Percentiles rank a stretch among this genome's conserved stretches.
Conservation (phyloP, 345 rosid species). For the Pistacia atlantica region DNA sequence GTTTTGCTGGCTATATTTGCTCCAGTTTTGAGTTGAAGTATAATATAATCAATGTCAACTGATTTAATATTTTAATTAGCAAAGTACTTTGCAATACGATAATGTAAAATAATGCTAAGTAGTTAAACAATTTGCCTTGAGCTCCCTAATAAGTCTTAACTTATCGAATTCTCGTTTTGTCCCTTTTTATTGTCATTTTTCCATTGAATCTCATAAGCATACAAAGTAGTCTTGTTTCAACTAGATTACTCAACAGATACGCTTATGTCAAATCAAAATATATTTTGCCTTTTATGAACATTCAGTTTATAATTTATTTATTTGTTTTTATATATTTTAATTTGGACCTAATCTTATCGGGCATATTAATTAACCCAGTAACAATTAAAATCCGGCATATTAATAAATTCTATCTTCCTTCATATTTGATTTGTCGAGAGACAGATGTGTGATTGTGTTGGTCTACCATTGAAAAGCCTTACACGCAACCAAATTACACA, state of each 20-base stretch:
- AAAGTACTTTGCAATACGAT: background rate
- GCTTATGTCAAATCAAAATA: background rate
- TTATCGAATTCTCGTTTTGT: background rate
- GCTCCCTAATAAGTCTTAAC: background rate
- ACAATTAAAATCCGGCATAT: background rate
- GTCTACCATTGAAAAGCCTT: slow-evolving; percentile 1
- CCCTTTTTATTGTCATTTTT: too few species aligned
- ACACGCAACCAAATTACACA: background rate
- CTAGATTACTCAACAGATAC: background rate
- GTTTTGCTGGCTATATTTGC: background rate
- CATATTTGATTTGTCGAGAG: background rate
- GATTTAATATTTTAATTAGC: background rate
- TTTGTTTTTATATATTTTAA: too few species aligned
- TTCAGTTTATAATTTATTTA: too few species aligned
- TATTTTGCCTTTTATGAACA: background rate
- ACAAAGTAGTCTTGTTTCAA: background rate
- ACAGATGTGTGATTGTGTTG: background rate
- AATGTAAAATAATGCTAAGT: background rate
- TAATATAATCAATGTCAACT: background rate
- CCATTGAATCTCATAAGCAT: background rate
- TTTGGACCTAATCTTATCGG: background rate
- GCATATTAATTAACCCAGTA: background rate
- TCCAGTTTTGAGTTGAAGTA: background rate
- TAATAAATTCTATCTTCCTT: background rate
- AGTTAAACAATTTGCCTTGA: background rate